Evolutionary conservation across 352 stramenopile species (phyloP), one percentile per base, ranked within the genome.

Genomic region (Phytophthora multivora): DNA sequence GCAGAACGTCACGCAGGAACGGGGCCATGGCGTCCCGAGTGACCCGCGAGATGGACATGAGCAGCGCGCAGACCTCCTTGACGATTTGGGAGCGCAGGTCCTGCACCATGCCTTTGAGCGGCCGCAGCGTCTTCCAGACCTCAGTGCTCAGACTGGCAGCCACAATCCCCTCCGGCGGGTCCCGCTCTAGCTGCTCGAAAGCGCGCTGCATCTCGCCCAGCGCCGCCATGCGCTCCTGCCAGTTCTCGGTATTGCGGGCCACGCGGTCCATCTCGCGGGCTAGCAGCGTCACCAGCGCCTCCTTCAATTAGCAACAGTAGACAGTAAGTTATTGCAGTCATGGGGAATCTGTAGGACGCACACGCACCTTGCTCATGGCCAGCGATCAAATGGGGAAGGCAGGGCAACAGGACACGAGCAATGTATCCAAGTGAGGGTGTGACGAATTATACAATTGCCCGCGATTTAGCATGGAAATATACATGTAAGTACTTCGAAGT

Each of bases 31-130:
- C 76, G 66, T 93, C 86, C 21, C 75, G 59, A n/a, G 84, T 89
- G n/a, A 77, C 74, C 23, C 58, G 71, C 30, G 84, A 86, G 18
- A 95, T 81, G 51, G 67, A 73, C 18, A 75, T 73, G 11, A 95
- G 71, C 51, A 90, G 49, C 2, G 58, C 51, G 48, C 86, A 95
- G 13, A 90, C 84, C 45, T 93, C 86, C 59, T 95, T 95, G 58
- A 95, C 86, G 55, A 95, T 91, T 63, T 95, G 86, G 16, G 86
- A 95, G 30, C 86, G 79, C 51, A 95, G 58, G 49, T 95, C 86
- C 53, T 90, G 80, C 48, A 95, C 69, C 69, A 92, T 82, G 19
- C 39, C 38, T 47, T 90, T 90, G 15, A 95, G 73, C 18, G 84
- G 84, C 63, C 87, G 83, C 54, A 95, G 72, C 19, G 71, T 69